Percentiles rank a stretch among this genome's conserved stretches.
These are phyloP conservation scores for Trichosporon ovoides DNA, from an alignment of 1,284 basidiomycete genomes.

Conservation along the genomic window DNA sequence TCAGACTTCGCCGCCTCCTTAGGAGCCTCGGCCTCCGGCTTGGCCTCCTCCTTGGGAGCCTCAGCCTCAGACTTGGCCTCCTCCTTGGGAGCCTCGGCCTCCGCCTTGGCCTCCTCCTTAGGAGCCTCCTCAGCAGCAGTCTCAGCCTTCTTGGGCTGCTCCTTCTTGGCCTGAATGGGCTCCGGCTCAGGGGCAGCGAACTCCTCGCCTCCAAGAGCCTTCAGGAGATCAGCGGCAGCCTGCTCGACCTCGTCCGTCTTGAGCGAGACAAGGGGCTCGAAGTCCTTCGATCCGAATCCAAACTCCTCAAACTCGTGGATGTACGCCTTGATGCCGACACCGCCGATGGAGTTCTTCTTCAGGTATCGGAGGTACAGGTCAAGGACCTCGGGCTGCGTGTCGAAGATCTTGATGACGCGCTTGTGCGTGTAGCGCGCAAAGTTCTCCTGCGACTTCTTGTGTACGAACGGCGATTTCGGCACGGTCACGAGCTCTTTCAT, in stretches of 20 bases:
- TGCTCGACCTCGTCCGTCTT: conserved; percentile 46
- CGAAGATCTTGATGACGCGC: conserved; percentile 83
- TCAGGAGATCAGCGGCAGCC: conserved; percentile 26
- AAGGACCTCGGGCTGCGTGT: conserved; percentile 73
- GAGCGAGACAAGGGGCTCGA: conserved; percentile 48
- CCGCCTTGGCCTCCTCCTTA: neutral
- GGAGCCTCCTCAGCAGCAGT: neutral
- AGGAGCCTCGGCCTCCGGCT: too few relatives aligned
- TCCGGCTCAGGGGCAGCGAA: conserved; percentile 6
- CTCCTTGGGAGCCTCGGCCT: neutral
- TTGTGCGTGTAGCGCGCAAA: conserved; percentile 82
- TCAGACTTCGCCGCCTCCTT: too few relatives aligned
- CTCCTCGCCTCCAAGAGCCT: conserved; percentile 24
- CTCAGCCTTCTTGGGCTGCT: neutral
- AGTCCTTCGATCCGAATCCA: conserved; percentile 49
- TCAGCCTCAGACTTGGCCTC: neutral
- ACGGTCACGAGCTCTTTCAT: conserved; percentile 82
- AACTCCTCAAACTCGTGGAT: conserved; percentile 69
- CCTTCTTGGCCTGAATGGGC: neutral
- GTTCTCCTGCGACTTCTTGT: conserved; percentile 96
- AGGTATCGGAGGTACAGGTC: conserved; percentile 79
- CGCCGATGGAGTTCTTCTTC: conserved; percentile 68
- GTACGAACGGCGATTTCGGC: conserved; percentile 75
- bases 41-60: too few relatives aligned
- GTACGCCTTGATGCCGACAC: conserved; percentile 78